Evolutionary conservation across 805 yeast genomes (phyloP).

Genomic region (Schwanniomyces sp.): DNA sequence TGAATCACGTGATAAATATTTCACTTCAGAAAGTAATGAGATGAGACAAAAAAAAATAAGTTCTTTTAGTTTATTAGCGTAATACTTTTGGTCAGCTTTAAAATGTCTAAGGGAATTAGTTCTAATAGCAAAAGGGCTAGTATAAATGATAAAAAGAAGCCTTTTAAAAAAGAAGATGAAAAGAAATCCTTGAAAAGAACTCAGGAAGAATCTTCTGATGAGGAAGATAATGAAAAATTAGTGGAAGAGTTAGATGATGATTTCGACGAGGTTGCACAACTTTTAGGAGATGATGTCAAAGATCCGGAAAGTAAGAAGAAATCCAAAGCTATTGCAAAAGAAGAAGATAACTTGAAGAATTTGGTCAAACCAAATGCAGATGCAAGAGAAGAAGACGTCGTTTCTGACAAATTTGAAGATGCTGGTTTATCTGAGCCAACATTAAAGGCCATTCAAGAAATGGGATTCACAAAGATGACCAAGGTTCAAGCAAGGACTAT

Average conservation of each 20-base stretch:
- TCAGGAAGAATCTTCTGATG: constrained; percentile 27
- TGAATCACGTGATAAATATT: not conserved
- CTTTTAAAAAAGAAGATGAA: not conserved
- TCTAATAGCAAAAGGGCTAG: constrained; percentile 1
- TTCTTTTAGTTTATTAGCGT: not conserved
- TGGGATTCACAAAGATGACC: constrained; percentile 94
- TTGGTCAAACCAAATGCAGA: constrained; percentile 33
- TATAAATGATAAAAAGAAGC: not conserved
- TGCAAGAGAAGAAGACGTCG: constrained; percentile 26
- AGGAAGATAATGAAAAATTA: constrained; percentile 40
- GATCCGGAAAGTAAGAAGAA: constrained; percentile 39
- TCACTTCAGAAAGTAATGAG: constrained; percentile 2
- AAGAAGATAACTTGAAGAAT: constrained; percentile 19
- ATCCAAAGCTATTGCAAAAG: constrained; percentile 15
- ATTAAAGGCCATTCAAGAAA: constrained; percentile 70
- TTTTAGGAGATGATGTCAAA: constrained; percentile 45
- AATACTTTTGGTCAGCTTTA: not conserved
- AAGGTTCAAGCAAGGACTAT: constrained; percentile 93
- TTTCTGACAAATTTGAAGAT: constrained; percentile 33
- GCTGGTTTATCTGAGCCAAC: constrained; percentile 78
- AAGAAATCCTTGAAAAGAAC: constrained; percentile 16
- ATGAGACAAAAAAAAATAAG: constrained; percentile 5
- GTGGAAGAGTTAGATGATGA: constrained; percentile 58
- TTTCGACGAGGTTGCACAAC: constrained; percentile 55
- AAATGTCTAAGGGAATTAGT: constrained; percentile 2